phyloP scores from a whole-genome alignment of 2,329 filamentous ascomycete genomes.

The Fusarium sarcochroum region DNA sequence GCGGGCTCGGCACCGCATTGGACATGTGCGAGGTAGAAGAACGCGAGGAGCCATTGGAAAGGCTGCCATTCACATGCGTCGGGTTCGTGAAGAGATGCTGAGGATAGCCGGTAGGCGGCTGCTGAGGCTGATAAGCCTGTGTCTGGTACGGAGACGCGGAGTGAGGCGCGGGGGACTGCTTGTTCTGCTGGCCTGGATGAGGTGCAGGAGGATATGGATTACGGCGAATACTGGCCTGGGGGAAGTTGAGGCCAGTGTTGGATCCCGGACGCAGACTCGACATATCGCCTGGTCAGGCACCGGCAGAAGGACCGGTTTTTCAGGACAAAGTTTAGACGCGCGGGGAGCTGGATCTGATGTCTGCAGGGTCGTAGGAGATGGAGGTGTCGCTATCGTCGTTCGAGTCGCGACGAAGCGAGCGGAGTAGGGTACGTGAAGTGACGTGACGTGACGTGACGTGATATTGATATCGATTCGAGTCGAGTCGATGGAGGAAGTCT shows the following conservation, averaged over 20 bases:
- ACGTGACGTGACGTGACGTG: conserved; percentile 43
- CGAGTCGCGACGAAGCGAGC: conserved; percentile 26
- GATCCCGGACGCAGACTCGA: conserved; percentile 65
- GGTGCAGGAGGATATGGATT: conserved; percentile 60
- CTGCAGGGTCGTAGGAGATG: conserved; percentile 14
- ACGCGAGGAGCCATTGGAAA: conserved; percentile 64
- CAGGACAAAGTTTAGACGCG: conserved; percentile 28
- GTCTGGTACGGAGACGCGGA: conserved; percentile 69
- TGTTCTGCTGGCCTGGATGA: conserved; percentile 66
- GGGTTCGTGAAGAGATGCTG: conserved; percentile 68
- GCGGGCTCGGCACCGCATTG: conserved; percentile 64
- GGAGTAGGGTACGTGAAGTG: conserved; percentile 17
- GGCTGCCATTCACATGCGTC: conserved; percentile 62
- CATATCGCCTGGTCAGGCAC: conserved; percentile 55
- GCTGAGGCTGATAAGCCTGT: conserved; percentile 67
- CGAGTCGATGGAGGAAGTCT: conserved; percentile 11
- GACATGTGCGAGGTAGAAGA: conserved; percentile 62
- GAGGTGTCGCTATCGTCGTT: conserved; percentile 32
- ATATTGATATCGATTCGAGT: conserved; percentile 15
- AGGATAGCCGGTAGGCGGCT: conserved; percentile 63
- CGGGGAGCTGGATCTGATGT: conserved; percentile 21
- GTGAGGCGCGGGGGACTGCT: conserved; percentile 68
- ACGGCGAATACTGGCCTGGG: conserved; percentile 65
- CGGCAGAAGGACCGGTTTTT: conserved; percentile 41
- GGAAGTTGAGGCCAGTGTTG: conserved; percentile 67